Evolutionary conservation across 75 land plant genomes (phyloP).

Genomic region (Isoetes taiwanensis): DNA sequence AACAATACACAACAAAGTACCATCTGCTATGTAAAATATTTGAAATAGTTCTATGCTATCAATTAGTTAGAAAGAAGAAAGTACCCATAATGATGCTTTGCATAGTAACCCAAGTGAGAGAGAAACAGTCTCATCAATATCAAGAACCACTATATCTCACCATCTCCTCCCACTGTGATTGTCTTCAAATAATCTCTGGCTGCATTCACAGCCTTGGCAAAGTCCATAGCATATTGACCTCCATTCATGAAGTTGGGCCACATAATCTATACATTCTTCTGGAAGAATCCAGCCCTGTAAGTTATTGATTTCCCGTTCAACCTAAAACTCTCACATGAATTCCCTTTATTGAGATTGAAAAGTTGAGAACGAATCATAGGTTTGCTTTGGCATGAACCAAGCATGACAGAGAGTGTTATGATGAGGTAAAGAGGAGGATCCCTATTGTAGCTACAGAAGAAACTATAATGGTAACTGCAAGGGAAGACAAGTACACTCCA

Average conservation of each 20-base stretch:
- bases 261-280: constrained; percentile 30
- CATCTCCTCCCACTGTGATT: constrained; percentile 18
- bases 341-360: neutral
- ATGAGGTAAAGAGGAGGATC: constrained; percentile 32
- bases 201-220: constrained; percentile 27
- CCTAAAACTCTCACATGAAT: constrained; percentile 49
- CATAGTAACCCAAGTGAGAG: constrained; percentile 38
- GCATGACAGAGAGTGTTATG: constrained; percentile 37
- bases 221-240: constrained; percentile 54
- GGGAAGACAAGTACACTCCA: constrained; percentile 41
- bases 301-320: constrained; percentile 53
- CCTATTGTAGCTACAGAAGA: constrained; percentile 28
- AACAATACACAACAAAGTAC: neutral
- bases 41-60: neutral
- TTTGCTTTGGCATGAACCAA: constrained; percentile 32
- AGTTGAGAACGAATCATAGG: constrained; percentile 9
- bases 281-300: constrained; percentile 54
- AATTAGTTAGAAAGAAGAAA: neutral
- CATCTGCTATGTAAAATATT: neutral
- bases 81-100: constrained; percentile 14
- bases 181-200: constrained; percentile 22
- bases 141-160: constrained; percentile 52
- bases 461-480: constrained; percentile 35
- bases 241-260: constrained; percentile 39
- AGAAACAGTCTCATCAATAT: constrained; percentile 79